phyloP scores from a whole-genome alignment of 345 rosid genomes.

The Barbarea vulgaris region DNA sequence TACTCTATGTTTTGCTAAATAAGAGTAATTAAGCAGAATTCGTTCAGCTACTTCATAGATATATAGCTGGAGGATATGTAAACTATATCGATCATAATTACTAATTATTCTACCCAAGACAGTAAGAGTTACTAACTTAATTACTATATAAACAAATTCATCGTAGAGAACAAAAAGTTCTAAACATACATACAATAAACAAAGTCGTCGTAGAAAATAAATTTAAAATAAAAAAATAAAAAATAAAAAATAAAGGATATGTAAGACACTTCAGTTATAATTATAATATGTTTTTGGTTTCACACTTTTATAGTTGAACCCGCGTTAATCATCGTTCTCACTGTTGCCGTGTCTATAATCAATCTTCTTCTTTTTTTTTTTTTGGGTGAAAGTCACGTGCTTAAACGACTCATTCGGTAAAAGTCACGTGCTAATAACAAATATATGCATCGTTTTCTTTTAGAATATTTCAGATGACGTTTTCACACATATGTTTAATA shows the following conservation, averaged over 20 bases:
- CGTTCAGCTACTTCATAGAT: neutral
- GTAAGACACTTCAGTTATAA: neutral
- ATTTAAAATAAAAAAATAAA: neutral
- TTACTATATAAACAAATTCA: neutral
- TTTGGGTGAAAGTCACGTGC: neutral
- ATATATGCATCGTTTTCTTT: neutral
- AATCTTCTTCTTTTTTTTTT: too few species aligned
- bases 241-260: neutral
- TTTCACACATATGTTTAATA: neutral
- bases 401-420: neutral
- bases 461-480: neutral
- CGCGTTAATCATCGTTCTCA: constrained; percentile 22
- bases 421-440: constrained; percentile 14
- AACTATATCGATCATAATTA: neutral
- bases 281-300: neutral
- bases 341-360: neutral
- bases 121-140: neutral
- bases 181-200: neutral
- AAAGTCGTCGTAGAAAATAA: neutral
- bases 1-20: neutral
- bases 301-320: neutral
- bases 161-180: neutral
- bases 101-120: neutral
- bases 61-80: neutral
- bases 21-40: neutral